Evolutionary conservation across 1,284 basidiomycete genomes (phyloP), one percentile per base, ranked within the genome.

Genomic region (Clitocybe nebularis): DNA sequence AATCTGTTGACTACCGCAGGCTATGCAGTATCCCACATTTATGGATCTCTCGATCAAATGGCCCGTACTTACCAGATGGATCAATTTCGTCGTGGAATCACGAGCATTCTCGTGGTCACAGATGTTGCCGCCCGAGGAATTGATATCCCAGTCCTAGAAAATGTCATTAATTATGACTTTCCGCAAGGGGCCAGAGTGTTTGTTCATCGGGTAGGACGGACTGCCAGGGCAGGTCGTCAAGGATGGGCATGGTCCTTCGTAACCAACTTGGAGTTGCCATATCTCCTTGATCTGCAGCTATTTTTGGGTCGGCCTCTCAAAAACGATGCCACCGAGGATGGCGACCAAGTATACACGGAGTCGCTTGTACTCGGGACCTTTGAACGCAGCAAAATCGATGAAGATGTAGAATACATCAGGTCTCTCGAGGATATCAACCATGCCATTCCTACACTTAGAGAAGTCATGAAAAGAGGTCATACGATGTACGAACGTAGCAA

Each of bases 101-200:
- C 93, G 0, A 89, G 77, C 50, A 73, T 99, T 39, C 75, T 99
- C 7, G 93, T 99, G 29, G 95, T 99, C 29, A 99, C 96, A 0
- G 96, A 99, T 59, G 92, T 99, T 25, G 96, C 96, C 11, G 96
- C 96, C 3, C 85, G 94, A 53, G 94, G 94, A 60, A 93, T 95
- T 59, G 93, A 97, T 67, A 90, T 97, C 34, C 93, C 93, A 3
- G 79, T 97, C 20, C 75, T 97, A 41, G 91, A 93, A 61, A 90
- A 97, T 59, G 96, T 99, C 23, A 76, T 99, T 63, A 99, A 99
- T 64, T 99, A 93, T 63, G 95, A 99, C 58, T 97, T 99, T 52
- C 94, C 96, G 0, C 84, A 93, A 41, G 92, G 93, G 21, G 82
- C 93, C 0, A 73, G 95, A 43, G 84, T 96, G 3, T 99, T 98